phyloP scores from a whole-genome alignment of 768 basidiomycete genomes.

The Rhodotorula paludigena region DNA sequence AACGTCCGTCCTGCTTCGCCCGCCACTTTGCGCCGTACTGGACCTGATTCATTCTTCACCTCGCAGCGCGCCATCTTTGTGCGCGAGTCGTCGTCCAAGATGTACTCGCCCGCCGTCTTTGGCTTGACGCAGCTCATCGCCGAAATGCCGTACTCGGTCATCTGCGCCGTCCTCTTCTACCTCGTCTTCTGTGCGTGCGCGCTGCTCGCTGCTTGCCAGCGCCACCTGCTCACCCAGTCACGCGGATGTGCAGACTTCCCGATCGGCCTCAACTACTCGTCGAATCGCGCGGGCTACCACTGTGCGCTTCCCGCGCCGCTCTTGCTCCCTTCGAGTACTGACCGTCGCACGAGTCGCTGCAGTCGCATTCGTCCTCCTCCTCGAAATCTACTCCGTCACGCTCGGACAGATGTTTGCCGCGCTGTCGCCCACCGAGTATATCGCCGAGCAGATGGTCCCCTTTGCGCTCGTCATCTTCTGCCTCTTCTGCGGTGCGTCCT shows the following conservation, averaged over 20 bases:
- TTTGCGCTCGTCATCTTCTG: conserved; percentile 53
- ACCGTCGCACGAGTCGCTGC: too few species aligned
- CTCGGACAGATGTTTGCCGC: conserved; percentile 64
- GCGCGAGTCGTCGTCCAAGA: conserved; percentile 70
- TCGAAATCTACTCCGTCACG: conserved; percentile 59
- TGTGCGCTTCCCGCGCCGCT: conserved; percentile 51
- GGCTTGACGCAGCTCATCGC: conserved; percentile 73
- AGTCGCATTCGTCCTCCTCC: conserved; percentile 51
- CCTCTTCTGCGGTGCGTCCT: conserved; percentile 60
- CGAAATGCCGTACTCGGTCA: conserved; percentile 69
- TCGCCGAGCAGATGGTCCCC: conserved; percentile 47
- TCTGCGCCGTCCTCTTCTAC: conserved; percentile 73
- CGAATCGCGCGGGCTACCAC: conserved; percentile 45
- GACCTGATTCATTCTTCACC: too few species aligned
- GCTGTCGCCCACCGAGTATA: conserved; percentile 65
- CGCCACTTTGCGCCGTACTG: too few species aligned
- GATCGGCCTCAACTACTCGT: conserved; percentile 45
- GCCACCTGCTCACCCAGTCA: not conserved
- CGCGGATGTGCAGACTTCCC: conserved; percentile 29
- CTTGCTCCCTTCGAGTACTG: not conserved
- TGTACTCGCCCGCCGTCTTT: conserved; percentile 81
- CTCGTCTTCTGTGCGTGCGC: conserved; percentile 46
- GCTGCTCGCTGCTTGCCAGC: not conserved
- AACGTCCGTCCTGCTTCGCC: too few species aligned
- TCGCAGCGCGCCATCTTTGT: conserved; percentile 47